phyloP scores from a whole-genome alignment of 805 yeast genomes.

The Pichia sporocuriosa region DNA sequence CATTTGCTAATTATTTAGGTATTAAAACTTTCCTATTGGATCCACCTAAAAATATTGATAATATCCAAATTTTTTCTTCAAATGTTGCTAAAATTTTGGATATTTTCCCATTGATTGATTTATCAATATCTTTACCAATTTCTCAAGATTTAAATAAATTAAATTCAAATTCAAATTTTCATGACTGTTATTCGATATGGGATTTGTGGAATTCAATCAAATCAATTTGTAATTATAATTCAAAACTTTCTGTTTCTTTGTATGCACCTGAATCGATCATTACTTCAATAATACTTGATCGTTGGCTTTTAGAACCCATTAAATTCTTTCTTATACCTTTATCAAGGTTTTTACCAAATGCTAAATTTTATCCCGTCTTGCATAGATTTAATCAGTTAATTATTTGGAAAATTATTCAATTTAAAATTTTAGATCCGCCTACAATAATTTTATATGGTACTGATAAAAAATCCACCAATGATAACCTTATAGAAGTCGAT shows the following conservation, averaged over 20 bases:
- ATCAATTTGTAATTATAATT: constrained; percentile 45
- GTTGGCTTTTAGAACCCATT: constrained; percentile 70
- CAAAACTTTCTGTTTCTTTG: constrained; percentile 59
- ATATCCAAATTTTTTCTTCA: constrained; percentile 46
- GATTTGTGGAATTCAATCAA: constrained; percentile 68
- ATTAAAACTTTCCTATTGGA: constrained; percentile 49
- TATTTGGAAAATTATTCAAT: constrained; percentile 38
- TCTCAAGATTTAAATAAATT: constrained; percentile 40
- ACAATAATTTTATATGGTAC: constrained; percentile 48
- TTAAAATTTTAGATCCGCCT: constrained; percentile 35
- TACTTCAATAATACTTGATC: constrained; percentile 42
- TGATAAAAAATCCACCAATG: constrained; percentile 29
- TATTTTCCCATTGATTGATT: constrained; percentile 29
- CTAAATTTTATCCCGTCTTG: constrained; percentile 58
- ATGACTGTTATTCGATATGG: constrained; percentile 58
- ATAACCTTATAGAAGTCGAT: constrained; percentile 1
- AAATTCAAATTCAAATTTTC: constrained; percentile 22
- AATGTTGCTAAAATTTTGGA: constrained; percentile 24
- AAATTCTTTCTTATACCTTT: constrained; percentile 49
- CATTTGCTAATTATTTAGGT: constrained; percentile 55
- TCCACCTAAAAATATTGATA: constrained; percentile 54
- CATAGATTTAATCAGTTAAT: constrained; percentile 49
- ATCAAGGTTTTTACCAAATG: constrained; percentile 50
- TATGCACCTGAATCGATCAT: constrained; percentile 61
- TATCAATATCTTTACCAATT: constrained; percentile 43